Base-by-base conservation (phyloP, 805 yeast genomes). In the Kluyveromyces lactis region DNA sequence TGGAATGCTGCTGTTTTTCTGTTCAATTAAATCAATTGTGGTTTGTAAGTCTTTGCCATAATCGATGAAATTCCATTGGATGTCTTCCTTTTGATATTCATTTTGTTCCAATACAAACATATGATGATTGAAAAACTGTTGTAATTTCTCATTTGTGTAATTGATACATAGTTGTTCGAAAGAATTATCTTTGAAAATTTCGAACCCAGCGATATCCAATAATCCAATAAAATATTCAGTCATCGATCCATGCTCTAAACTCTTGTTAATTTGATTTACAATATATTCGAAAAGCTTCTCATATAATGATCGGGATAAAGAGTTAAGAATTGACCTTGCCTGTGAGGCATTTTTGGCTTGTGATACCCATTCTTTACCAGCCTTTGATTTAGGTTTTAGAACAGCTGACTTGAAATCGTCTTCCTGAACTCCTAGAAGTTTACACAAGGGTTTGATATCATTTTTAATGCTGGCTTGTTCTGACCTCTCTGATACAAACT, bases 131-230 rank as follows among this genome's bases (percentile, higher is more conserved):
- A 92, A 92, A 60, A 92, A 96, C 61, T 92, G 98, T 60, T 92
- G 98, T 46, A 92, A 72, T 62, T 90, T 92, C 65, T 92, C 98
- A 63, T 90, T 90, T 34, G 97, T 96, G 60, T 89, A 92, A 58
- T 90, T 90, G 63, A 90, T 90, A 64, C 98, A 90, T 56, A 92
- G 80, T 62, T 92, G 98, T 63, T 92, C 98, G 54, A 92, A 92
- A 1, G 97, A 89, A 63, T 92, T 92, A 50, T 77, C 77, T 49
- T 85, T 84, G 61, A 92, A 92, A 56, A 92, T 96, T 65, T 92
- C 98, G 60, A 92, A 92, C 9, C 98, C 98, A 44, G 95, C 95
- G 52, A 92, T 92, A 78, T 92, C 99, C 51, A 92, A 71, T 16
- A 92, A 95, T 46, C 99, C 98, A 53, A 92, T 92, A 49, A 81